Evolutionary conservation across 805 yeast genomes (phyloP).

Genomic region (Candida michaelii): DNA sequence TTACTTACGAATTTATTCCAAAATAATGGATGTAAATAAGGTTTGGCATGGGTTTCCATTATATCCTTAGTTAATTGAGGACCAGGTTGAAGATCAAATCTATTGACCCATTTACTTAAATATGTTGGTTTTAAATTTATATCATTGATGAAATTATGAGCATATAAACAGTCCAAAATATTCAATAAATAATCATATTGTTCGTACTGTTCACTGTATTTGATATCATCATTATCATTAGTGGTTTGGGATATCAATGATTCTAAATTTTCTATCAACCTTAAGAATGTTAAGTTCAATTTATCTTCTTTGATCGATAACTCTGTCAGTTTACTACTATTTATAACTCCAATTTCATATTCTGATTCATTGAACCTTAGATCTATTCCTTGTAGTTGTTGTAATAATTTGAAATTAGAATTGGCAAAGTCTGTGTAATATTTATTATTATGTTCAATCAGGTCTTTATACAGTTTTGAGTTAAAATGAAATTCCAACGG

Average conservation of each 20-base stretch:
- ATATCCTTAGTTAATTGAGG: conserved; percentile 48
- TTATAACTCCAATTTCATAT: conserved; percentile 32
- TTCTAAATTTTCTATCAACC: conserved; percentile 28
- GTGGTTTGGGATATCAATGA: conserved; percentile 23
- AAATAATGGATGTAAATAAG: conserved; percentile 52
- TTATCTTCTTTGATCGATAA: conserved; percentile 5
- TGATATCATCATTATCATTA: conserved; percentile 24
- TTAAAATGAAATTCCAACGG: conserved; percentile 41
- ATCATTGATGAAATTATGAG: conserved; percentile 45
- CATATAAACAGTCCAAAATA: conserved; percentile 58
- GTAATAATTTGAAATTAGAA: conserved; percentile 52
- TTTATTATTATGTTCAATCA: conserved; percentile 37
- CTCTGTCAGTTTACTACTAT: conserved; percentile 9
- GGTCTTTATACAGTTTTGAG: conserved; percentile 37
- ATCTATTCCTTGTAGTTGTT: conserved; percentile 24
- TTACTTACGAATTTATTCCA: conserved; percentile 63
- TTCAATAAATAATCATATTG: conserved; percentile 44
- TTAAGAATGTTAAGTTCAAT: conserved; percentile 25
- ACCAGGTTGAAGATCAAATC: conserved; percentile 67
- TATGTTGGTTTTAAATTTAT: conserved; percentile 42
- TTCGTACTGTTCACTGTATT: conserved; percentile 19
- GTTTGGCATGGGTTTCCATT: conserved; percentile 41
- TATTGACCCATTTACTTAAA: conserved; percentile 63
- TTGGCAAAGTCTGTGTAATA: conserved; percentile 50
- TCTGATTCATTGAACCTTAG: conserved; percentile 18